These are phyloP conservation scores for Rugiboletus extremiorientalis DNA, from an alignment of 1,284 basidiomycete genomes.

Conservation along the genomic window DNA sequence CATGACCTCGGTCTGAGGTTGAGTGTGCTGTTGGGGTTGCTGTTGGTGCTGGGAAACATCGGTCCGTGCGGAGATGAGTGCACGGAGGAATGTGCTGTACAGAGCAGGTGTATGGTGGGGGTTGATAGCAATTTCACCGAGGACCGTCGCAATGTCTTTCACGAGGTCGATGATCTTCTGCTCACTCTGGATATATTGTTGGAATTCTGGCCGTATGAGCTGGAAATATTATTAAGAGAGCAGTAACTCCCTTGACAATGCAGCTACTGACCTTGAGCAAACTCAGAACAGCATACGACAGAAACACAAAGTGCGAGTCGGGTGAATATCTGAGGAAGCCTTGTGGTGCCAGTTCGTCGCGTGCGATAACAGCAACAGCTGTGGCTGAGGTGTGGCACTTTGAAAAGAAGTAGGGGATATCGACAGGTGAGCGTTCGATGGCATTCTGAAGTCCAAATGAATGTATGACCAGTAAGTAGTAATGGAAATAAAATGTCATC, in stretches of 20 bases:
- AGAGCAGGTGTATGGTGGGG: slow-evolving; percentile 81
- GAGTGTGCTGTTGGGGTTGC: slow-evolving; percentile 12
- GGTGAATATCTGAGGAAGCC: slow-evolving; percentile 85
- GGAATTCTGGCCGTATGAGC: slow-evolving; percentile 83
- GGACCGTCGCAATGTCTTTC: slow-evolving; percentile 76
- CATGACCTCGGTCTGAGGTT: slow-evolving; percentile 24
- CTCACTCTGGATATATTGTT: slow-evolving; percentile 73
- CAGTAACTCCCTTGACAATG: neutral
- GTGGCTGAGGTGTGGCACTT: slow-evolving; percentile 80
- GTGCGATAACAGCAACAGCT: slow-evolving; percentile 64
- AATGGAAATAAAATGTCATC: slow-evolving; percentile 79
- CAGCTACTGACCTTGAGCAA: slow-evolving; percentile 70
- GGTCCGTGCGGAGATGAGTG: slow-evolving; percentile 65
- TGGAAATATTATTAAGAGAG: slow-evolving; percentile 32
- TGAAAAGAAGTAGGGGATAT: slow-evolving; percentile 86
- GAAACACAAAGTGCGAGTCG: slow-evolving; percentile 91
- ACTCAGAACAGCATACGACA: slow-evolving; percentile 85
- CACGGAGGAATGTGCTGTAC: slow-evolving; percentile 84
- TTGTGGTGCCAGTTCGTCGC: slow-evolving; percentile 72
- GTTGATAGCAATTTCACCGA: slow-evolving; percentile 75
- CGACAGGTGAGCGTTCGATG: slow-evolving; percentile 69
- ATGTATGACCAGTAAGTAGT: slow-evolving; percentile 85
- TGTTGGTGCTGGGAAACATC: slow-evolving; percentile 36
- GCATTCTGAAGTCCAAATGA: slow-evolving; percentile 96
- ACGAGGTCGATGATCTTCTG: slow-evolving; percentile 70